Evolutionary conservation across 2,329 filamentous ascomycete genomes (phyloP).

Genomic region (Amylocarpus encephaloides): DNA sequence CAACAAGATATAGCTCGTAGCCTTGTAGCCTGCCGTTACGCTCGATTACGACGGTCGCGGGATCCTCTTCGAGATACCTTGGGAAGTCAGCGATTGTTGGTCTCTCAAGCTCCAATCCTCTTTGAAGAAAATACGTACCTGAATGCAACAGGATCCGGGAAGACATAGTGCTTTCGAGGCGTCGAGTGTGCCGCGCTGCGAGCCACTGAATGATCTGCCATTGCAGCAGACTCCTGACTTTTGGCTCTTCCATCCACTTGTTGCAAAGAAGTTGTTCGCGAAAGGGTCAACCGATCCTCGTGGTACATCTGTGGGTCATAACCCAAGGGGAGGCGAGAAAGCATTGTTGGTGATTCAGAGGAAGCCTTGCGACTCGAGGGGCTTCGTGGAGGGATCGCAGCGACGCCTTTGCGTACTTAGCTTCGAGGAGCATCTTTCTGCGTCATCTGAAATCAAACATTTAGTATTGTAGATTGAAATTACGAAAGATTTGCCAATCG

Average conservation of each 20-base stretch:
- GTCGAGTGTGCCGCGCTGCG: constrained; percentile 21
- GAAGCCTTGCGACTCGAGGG: neutral
- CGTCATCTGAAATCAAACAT: neutral
- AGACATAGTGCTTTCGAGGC: constrained; percentile 51
- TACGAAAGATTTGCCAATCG: neutral
- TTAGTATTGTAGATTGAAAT: neutral
- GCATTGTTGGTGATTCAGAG: neutral
- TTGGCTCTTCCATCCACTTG: constrained; percentile 12
- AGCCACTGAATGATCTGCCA: constrained; percentile 9
- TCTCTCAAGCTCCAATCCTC: neutral
- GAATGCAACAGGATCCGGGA: constrained; percentile 61
- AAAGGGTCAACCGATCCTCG: constrained; percentile 26
- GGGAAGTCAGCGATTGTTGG: constrained; percentile 3
- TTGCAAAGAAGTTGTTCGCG: constrained; percentile 24
- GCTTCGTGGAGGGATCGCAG: constrained; percentile 3
- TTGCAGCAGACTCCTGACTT: constrained; percentile 12
- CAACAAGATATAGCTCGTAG: constrained; percentile 90
- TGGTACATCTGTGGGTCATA: constrained; percentile 29
- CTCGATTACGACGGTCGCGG: constrained; percentile 67
- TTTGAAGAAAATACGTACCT: constrained; percentile 30
- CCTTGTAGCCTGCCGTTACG: constrained; percentile 64
- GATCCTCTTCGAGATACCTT: constrained; percentile 80
- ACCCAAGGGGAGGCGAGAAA: constrained; percentile 16
- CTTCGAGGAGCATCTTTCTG: neutral
- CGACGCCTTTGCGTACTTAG: constrained; percentile 1